Evolutionary conservation across 352 stramenopile genomes (phyloP).

Genomic region (Phytopythium vexans): DNA sequence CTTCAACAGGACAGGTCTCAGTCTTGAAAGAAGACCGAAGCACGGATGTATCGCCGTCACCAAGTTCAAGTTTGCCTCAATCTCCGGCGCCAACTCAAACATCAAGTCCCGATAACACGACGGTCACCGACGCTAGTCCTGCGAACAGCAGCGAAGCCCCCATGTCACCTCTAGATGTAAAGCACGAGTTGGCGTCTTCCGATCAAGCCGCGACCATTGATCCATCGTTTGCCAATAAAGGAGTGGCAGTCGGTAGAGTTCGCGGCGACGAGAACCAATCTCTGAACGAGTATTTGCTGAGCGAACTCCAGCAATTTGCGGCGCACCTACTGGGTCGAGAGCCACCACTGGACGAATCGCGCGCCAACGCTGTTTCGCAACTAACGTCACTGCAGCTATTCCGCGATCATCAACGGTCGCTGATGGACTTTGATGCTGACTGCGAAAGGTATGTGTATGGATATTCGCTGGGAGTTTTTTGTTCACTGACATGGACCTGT

Average conservation of each 20-base stretch:
- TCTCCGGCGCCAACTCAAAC: no score
- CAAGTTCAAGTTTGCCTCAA: no score
- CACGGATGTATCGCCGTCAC: not conserved
- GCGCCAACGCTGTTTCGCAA: slow-evolving; percentile 21
- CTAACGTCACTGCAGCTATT: slow-evolving; percentile 44
- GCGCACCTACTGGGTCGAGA: slow-evolving; percentile 20
- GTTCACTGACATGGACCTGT: no score
- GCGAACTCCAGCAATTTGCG: slow-evolving; percentile 45
- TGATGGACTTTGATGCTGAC: slow-evolving; percentile 55
- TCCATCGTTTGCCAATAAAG: not conserved
- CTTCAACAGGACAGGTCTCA: no score
- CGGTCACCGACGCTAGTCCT: no score
- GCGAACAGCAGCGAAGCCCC: not conserved
- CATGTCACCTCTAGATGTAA: not conserved
- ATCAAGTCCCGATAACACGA: no score
- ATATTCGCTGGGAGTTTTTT: no score
- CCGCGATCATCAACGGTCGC: slow-evolving; percentile 38
- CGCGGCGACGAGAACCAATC: slow-evolving; percentile 14
- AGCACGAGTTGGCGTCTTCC: not conserved
- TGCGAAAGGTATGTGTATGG: slow-evolving; percentile 33
- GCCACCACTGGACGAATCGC: not conserved
- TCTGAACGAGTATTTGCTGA: slow-evolving; percentile 49
- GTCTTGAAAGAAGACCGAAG: no score
- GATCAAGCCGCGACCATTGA: slow-evolving; percentile 1
- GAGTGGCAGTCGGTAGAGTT: not conserved